Conservation (phyloP, 345 rosid genomes). For the Salix caprea region DNA sequence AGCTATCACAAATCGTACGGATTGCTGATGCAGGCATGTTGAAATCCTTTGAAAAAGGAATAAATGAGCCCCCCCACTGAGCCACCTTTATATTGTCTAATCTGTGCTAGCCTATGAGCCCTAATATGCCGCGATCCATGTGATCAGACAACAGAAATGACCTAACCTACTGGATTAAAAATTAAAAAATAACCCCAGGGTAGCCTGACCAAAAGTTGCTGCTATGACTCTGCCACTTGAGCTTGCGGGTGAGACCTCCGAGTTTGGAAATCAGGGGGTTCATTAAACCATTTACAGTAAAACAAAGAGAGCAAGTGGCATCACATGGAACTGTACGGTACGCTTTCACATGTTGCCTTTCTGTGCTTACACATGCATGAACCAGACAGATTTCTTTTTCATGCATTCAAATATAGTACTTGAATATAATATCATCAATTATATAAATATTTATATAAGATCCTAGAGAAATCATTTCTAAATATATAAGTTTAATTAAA, state of each 20-base stretch:
- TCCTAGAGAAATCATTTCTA: too few species aligned
- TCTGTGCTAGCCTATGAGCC: conserved; percentile 24
- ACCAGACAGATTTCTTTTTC: not conserved
- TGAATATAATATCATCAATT: too few species aligned
- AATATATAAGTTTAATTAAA: too few species aligned
- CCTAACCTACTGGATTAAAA: conserved; percentile 27
- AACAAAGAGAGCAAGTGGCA: conserved; percentile 5
- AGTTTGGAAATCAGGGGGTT: conserved; percentile 16
- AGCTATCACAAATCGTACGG: conserved; percentile 19
- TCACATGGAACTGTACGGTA: not conserved
- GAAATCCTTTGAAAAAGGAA: conserved; percentile 21
- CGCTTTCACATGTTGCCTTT: conserved; percentile 23
- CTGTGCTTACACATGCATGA: conserved; percentile 23
- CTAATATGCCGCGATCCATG: conserved; percentile 19
- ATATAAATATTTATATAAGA: too few species aligned
- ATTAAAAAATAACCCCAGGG: conserved; percentile 18
- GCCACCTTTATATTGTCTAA: conserved; percentile 37
- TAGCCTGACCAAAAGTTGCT: conserved; percentile 8
- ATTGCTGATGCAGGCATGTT: conserved; percentile 13
- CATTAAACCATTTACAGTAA: conserved; percentile 13
- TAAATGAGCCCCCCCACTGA: conserved; percentile 44
- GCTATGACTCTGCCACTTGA: conserved; percentile 9
- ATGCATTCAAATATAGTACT: too few species aligned
- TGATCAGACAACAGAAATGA: conserved; percentile 25
- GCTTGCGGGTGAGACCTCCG: conserved; percentile 17